These are phyloP conservation scores for Suhomyces bribrorum DNA, from an alignment of 1,139 yeast species.

Conservation along the genomic window DNA sequence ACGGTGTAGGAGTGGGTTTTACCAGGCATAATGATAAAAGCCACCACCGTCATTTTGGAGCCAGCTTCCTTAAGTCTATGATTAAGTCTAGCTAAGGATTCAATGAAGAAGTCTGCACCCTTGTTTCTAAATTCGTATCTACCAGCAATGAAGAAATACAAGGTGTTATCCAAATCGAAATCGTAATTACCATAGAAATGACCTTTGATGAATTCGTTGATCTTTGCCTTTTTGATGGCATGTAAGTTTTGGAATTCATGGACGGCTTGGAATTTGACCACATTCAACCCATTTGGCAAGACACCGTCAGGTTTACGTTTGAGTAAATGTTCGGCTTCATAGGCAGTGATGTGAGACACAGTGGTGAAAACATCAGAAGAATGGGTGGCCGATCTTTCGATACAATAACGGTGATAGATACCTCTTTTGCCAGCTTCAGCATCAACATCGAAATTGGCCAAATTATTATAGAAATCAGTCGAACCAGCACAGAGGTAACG, in stretches of 20 bases:
- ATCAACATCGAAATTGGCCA: constrained; percentile 90
- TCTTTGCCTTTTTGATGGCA: constrained; percentile 86
- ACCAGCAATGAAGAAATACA: constrained; percentile 95
- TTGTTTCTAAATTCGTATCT: constrained; percentile 95
- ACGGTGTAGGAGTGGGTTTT: constrained; percentile 91
- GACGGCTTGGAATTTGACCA: constrained; percentile 93
- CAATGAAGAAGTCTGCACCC: constrained; percentile 95
- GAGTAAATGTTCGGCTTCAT: constrained; percentile 87
- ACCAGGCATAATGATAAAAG: constrained; percentile 99
- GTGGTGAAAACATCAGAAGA: constrained; percentile 97
- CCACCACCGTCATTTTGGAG: constrained; percentile 90
- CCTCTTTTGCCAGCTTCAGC: constrained; percentile 98
- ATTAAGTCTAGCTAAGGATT: constrained; percentile 87
- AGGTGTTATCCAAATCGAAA: constrained; percentile 89
- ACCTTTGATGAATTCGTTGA: constrained; percentile 92
- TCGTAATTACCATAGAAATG: constrained; percentile 97
- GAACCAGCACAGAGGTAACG: constrained; percentile 95
- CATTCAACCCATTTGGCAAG: constrained; percentile 93
- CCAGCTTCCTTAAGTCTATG: constrained; percentile 79
- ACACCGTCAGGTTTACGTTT: constrained; percentile 98
- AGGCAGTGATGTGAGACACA: constrained; percentile 94
- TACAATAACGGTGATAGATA: constrained; percentile 93
- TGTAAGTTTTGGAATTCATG: constrained; percentile 98
- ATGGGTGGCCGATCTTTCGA: constrained; percentile 95
- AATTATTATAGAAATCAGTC: constrained; percentile 91